phyloP scores from a whole-genome alignment of 805 yeast genomes.

The Metschnikowia koreensis region DNA sequence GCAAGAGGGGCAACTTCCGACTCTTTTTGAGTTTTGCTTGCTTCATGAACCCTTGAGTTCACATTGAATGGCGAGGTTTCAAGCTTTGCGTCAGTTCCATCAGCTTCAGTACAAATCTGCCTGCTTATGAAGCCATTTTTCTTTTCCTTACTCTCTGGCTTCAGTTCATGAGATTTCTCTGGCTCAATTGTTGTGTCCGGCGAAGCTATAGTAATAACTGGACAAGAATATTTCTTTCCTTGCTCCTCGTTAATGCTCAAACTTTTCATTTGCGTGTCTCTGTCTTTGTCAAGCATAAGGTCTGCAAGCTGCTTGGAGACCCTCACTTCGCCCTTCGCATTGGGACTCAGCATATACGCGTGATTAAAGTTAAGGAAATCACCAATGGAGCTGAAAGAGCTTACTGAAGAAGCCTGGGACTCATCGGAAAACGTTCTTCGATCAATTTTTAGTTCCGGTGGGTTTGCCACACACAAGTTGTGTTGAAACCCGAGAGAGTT shows the following conservation, averaged over 20 bases:
- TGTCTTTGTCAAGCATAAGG: neutral
- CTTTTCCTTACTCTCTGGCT: neutral
- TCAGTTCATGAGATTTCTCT: neutral
- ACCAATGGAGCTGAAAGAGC: slow-evolving; percentile 36
- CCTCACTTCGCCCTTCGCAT: slow-evolving; percentile 11
- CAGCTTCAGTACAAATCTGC: too few species aligned
- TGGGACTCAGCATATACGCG: slow-evolving; percentile 16
- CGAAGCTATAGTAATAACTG: too few species aligned
- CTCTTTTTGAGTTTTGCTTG: neutral
- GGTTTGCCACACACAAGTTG: slow-evolving; percentile 15
- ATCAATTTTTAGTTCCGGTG: slow-evolving; percentile 11
- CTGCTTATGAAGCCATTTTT: too few species aligned
- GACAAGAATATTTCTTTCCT: neutral
- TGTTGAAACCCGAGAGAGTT: slow-evolving; percentile 13
- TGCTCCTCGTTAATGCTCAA: neutral
- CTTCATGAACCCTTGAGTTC: too few species aligned
- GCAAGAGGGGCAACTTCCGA: slow-evolving; percentile 6
- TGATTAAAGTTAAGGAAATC: slow-evolving; percentile 21
- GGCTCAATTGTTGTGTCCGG: neutral
- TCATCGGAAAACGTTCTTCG: slow-evolving; percentile 36
- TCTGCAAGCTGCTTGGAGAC: slow-evolving; percentile 12
- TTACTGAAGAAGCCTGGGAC: slow-evolving; percentile 37
- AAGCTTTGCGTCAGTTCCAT: too few species aligned
- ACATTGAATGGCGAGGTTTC: too few species aligned
- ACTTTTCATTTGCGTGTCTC: neutral